These are phyloP conservation scores for Scheffersomyces titani DNA, from an alignment of 1,139 yeast species.

Conservation along the genomic window DNA sequence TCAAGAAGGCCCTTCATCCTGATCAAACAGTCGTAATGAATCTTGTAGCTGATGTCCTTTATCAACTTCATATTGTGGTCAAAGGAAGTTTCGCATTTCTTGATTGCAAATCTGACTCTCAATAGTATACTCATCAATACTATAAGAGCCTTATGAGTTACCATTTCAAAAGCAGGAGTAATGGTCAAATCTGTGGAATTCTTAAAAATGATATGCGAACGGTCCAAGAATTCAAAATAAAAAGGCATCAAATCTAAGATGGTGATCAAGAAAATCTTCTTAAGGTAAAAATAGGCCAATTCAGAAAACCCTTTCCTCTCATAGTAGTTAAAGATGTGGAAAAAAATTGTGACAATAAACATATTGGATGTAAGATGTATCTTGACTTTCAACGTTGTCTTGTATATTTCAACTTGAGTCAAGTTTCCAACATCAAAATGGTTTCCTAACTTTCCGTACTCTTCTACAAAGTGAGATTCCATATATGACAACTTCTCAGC, in stretches of 20 bases:
- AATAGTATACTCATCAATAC: conserved; percentile 26
- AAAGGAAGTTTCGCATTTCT: conserved; percentile 6
- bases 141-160: conserved; percentile 40
- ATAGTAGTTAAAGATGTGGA: conserved; percentile 42
- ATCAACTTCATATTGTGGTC: conserved; percentile 8
- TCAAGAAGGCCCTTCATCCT: conserved; percentile 4
- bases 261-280: conserved; percentile 30
- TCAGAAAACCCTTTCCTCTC: conserved; percentile 29
- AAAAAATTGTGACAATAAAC: conserved; percentile 36
- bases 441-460: conserved; percentile 10
- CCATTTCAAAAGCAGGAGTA: conserved; percentile 41
- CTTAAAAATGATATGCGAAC: conserved; percentile 24
- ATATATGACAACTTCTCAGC: conserved; percentile 15
- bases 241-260: conserved; percentile 42
- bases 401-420: conserved; percentile 7
- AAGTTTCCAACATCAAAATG: conserved; percentile 17
- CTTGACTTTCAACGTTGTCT: conserved; percentile 9
- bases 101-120: conserved; percentile 15
- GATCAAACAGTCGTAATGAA: conserved; percentile 6
- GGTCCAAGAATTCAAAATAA: conserved; percentile 34
- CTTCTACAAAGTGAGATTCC: conserved; percentile 18
- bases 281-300: conserved; percentile 36
- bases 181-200: conserved; percentile 35
- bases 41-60: conserved; percentile 6
- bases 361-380: conserved; percentile 9